Evolutionary conservation across 495 filamentous ascomycete species (phyloP), one percentile per base, ranked within the genome.

Genomic region (Penicillium bovifimosum): DNA sequence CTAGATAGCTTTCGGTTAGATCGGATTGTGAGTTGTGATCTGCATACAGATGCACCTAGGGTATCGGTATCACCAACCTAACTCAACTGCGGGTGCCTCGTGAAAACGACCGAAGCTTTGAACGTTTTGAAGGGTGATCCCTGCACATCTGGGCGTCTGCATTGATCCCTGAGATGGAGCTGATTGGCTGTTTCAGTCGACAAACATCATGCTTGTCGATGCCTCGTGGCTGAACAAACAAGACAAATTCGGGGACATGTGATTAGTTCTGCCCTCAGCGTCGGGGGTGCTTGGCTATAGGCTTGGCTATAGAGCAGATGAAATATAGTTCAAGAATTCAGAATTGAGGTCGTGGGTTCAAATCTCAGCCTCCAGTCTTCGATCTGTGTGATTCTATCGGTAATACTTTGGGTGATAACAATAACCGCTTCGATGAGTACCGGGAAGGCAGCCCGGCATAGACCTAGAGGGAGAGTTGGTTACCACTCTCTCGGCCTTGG

Each of bases 201-300:
- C n/a, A 41, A 33, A 42, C 17, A 50, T 34, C 20, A 49, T 41
- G 18, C 34, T 9, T 18, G 46, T 48, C 35, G 13, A 36, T 16
- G 26, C 27, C 9, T 5, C 3, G 14, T 35, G 17, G 10, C 14
- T 29, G 27, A 32, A 31, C 47, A 50, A 50, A 50, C 36, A 41
- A 13, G 35, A 16, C 47, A 50, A 50, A 50, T 26, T 14, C n/a
- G n/a, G n/a, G 9, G 13, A 32, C 47, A 50, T 50, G 47, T 50
- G 47, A 50, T 41, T 6, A 14, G 3, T 50, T 13, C 18, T 41
- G 38, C 47, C 47, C 47, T 40, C 6, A 31, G 13, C 26, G 16
- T 11, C n/a, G 27, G 11, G 8, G 9, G 8, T 36, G 10, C 14
- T 6, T 35, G 8, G 1, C 27, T 27, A 16, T n/a, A 11, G 36